Base-by-base conservation (phyloP, 768 basidiomycete genomes). In the Macrolepiota albuminosa region DNA sequence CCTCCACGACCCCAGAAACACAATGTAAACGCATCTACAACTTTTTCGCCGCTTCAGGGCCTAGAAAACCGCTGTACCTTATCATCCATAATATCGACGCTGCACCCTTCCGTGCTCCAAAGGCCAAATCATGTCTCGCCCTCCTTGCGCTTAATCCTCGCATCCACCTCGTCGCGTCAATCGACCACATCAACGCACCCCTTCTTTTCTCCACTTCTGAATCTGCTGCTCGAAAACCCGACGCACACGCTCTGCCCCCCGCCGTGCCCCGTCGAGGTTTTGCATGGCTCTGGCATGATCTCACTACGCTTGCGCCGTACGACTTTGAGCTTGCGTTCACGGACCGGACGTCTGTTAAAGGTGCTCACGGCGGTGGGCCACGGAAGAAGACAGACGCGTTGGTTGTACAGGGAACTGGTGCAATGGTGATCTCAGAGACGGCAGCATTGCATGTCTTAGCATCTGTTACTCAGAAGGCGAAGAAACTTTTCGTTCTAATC, bases 1-100 rank as follows among this genome's bases (percentile, higher is more conserved):
- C 71, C 1, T 69, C 78, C 0, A 71, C 76, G 2, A 74, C 80
- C 18, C 58, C 82, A 16, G 91, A 93, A 57, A 80, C 79, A 54
- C 87, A 87, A 67, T 78, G 84, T 2, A 82, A 81, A 56, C 79
- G 85, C 24, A 82, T 94, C 62, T 81, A 84, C 66, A 78, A 86
- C 26, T 84, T 85, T 67, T 87, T 91, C 68, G 69, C 81, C 58
- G n/a, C 53, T 53, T 13, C 59, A 8, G 26, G 21, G 24, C 69
- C 31, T 70, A 77, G 29, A 70, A 71, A 33, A 71, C 70, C 49
- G 82, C 81, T 49, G 76, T 98, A 45, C 69, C 76, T 98, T 61
- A 73, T 96, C 67, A 76, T 97, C 26, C 94, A 98, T 78, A 95
- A 91, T 73, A 86, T 98, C 71, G 95, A 98, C 66, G 80, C 88